phyloP scores from a whole-genome alignment of 345 rosid species.

The Turnera subulata region DNA sequence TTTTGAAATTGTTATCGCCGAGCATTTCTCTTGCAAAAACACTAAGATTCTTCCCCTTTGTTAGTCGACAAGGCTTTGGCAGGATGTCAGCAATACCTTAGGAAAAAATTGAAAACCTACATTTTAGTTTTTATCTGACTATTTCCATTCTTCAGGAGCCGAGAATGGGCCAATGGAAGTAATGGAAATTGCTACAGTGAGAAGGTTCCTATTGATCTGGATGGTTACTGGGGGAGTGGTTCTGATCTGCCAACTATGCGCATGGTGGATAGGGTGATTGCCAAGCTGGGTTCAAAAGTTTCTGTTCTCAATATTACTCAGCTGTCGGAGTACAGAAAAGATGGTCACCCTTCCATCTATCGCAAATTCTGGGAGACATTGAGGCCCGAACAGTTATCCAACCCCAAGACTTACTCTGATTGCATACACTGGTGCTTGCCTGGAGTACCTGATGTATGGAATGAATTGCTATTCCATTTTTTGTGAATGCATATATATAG shows the following conservation, averaged over 20 bases:
- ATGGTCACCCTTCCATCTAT: slow-evolving; percentile 89
- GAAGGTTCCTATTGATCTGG: slow-evolving; percentile 51
- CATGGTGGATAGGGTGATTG: slow-evolving; percentile 62
- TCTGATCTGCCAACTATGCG: slow-evolving; percentile 77
- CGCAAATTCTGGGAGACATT: slow-evolving; percentile 92
- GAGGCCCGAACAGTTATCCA: slow-evolving; percentile 49
- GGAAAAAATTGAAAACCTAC: not conserved
- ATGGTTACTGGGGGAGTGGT: slow-evolving; percentile 86
- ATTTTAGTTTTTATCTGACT: slow-evolving; percentile 4
- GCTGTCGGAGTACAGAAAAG: slow-evolving; percentile 92
- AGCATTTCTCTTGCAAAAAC: too few species aligned
- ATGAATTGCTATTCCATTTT: slow-evolving; percentile 70
- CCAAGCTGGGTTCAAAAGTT: slow-evolving; percentile 62
- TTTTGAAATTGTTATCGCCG: too few species aligned
- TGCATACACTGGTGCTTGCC: slow-evolving; percentile 98
- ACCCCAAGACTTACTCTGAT: slow-evolving; percentile 75
- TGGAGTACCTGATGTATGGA: slow-evolving; percentile 95
- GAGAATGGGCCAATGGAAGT: slow-evolving; percentile 74
- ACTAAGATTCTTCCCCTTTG: too few species aligned
- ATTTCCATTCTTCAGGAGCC: slow-evolving; percentile 52
- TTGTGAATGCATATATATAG: slow-evolving; percentile 32
- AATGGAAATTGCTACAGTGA: slow-evolving; percentile 79
- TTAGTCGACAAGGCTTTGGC: not conserved
- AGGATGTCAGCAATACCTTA: not conserved
- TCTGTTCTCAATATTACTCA: slow-evolving; percentile 79